A percentile compares a stretch with the other conserved stretches of the same genome.
phyloP scores from a whole-genome alignment of 305 asterid species.

The Lippia alba region DNA sequence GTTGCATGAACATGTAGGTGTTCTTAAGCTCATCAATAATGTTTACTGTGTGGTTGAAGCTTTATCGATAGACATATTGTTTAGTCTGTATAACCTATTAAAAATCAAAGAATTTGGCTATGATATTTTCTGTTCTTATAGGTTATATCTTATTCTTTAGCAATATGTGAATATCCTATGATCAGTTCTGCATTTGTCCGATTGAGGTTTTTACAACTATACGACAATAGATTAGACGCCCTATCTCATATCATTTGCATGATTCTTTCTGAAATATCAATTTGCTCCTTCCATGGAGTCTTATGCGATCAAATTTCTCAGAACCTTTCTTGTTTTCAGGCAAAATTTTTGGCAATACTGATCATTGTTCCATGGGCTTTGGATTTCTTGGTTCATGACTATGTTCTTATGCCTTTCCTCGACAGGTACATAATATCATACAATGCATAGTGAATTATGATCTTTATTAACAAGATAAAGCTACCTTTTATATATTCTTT shows the following conservation, averaged over 20 bases:
- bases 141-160: neutral
- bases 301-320: conserved; percentile 31
- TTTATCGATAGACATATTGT: neutral
- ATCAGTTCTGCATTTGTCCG: conserved; percentile 15
- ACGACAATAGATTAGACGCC: neutral
- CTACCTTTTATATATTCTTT: conserved; percentile 12
- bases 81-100: neutral
- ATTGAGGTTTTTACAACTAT: conserved; percentile 7
- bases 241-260: neutral
- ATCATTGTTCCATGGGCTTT: conserved; percentile 81
- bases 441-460: conserved; percentile 24
- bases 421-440: conserved; percentile 69
- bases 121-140: conserved; percentile 9
- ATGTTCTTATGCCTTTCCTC: conserved; percentile 90
- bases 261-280: conserved; percentile 18
- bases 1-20: conserved; percentile 1
- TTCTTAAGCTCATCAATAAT: conserved; percentile 6
- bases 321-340: conserved; percentile 60
- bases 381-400: conserved; percentile 93
- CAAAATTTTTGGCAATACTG: conserved; percentile 89
- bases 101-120: neutral
- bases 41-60: conserved; percentile 7
- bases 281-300: conserved; percentile 21
- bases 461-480: conserved; percentile 24
- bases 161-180: neutral